These are phyloP conservation scores for Xylariaceae sp. DNA, from an alignment of 2,329 filamentous ascomycete genomes.

Conservation along the genomic window DNA sequence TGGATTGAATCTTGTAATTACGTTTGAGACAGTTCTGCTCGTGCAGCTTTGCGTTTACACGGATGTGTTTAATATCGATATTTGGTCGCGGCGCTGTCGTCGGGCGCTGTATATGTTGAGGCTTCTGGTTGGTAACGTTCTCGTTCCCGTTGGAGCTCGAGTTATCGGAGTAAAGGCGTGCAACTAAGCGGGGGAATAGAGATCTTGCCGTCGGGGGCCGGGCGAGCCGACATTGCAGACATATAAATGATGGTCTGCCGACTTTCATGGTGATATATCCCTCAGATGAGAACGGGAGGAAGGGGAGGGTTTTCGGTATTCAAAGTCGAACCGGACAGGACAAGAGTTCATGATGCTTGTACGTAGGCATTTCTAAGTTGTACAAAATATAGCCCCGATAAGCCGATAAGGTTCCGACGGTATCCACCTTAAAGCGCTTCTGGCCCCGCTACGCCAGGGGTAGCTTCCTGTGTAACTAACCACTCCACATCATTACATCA, in stretches of 20 bases:
- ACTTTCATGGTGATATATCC: conserved; percentile 20
- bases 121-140: conserved; percentile 12
- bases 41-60: conserved; percentile 74
- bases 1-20: conserved; percentile 63
- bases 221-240: conserved; percentile 26
- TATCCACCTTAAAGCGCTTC: no score
- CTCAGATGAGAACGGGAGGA: neutral
- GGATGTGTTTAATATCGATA: conserved; percentile 85
- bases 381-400: no score
- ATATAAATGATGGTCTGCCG: conserved; percentile 21
- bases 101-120: conserved; percentile 41
- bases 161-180: conserved; percentile 17
- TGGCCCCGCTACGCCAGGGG: no score
- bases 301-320: neutral
- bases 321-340: neutral
- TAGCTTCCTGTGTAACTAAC: no score
- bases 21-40: conserved; percentile 76
- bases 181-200: conserved; percentile 16
- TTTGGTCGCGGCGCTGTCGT: conserved; percentile 71
- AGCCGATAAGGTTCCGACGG: no score
- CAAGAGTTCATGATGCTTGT: neutral
- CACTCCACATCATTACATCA: no score
- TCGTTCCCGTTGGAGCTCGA: conserved; percentile 7
- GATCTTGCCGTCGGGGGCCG: conserved; percentile 18
- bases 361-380: no score